Evolutionary conservation across 164 flowering plant species (phyloP).

Genomic region (Sedum album): DNA sequence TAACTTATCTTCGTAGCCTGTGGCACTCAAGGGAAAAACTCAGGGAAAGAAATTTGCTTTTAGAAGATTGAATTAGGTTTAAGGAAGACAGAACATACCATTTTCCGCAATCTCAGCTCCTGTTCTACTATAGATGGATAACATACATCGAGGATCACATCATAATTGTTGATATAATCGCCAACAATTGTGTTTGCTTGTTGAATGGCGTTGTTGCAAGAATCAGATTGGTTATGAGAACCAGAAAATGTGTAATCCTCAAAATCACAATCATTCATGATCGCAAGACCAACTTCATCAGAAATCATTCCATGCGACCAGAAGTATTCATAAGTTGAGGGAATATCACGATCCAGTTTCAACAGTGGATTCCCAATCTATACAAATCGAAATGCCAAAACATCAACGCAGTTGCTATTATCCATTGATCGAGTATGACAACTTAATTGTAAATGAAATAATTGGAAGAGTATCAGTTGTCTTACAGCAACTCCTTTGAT

Average conservation of each 20-base stretch:
- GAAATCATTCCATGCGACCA: conserved; percentile 99
- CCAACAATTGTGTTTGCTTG: conserved; percentile 61
- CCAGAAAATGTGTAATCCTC: conserved; percentile 49
- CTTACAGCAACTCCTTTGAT: conserved; percentile 91
- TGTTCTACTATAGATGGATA: conserved; percentile 88
- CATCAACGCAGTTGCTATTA: background rate
- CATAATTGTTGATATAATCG: conserved; percentile 63
- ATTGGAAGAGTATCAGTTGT: background rate
- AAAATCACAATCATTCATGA: conserved; percentile 73
- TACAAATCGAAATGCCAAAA: conserved; percentile 8
- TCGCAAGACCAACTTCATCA: conserved; percentile 72
- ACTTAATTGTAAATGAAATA: background rate
- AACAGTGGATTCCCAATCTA: conserved; percentile 96
- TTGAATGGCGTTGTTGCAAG: conserved; percentile 43
- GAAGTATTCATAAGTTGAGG: conserved; percentile 65
- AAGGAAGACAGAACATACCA: conserved; percentile 28
- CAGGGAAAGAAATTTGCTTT: background rate
- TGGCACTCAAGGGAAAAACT: background rate
- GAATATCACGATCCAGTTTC: conserved; percentile 56
- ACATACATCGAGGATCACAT: conserved; percentile 87
- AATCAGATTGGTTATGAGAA: conserved; percentile 49
- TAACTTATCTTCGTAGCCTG: conserved; percentile 86
- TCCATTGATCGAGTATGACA: background rate
- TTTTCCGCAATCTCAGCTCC: conserved; percentile 67
- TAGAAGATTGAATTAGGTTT: background rate